These are phyloP conservation scores for Colletotrichum camelliae DNA, from an alignment of 2,329 filamentous ascomycete genomes.

Conservation along the genomic window DNA sequence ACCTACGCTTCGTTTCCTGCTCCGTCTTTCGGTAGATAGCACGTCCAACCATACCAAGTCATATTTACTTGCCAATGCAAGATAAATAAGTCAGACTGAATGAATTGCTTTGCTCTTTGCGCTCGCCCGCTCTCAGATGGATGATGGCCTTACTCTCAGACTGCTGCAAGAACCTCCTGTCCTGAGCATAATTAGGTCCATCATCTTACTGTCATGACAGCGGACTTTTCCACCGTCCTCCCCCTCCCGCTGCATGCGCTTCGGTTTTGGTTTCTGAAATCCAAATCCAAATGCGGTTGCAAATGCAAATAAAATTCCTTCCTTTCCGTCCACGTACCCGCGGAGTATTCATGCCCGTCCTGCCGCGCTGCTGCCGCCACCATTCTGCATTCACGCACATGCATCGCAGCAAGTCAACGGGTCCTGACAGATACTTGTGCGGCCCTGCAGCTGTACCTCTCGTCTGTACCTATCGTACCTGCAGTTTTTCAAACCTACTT, in stretches of 20 bases:
- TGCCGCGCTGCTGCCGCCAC: background rate
- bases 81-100: background rate
- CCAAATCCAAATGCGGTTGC: background rate
- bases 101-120: background rate
- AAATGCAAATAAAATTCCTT: background rate
- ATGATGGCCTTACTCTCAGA: background rate
- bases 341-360: background rate
- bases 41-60: background rate
- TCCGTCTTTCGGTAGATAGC: background rate
- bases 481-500: background rate
- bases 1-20: background rate
- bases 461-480: constrained; percentile 1
- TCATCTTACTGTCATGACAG: background rate
- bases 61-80: background rate
- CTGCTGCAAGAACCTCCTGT: background rate
- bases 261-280: background rate
- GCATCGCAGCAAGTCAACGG: background rate
- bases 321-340: background rate
- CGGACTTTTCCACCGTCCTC: background rate
- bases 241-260: background rate
- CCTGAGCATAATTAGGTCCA: background rate
- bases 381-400: background rate
- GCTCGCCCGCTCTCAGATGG: background rate
- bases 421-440: constrained; percentile 11
- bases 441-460: constrained; percentile 3